Percentiles rank a stretch among this genome's conserved stretches.
These are phyloP conservation scores for Geranomyces variabilis DNA, from an alignment of 192 early-diverging fungal genomes.

Conservation along the genomic window DNA sequence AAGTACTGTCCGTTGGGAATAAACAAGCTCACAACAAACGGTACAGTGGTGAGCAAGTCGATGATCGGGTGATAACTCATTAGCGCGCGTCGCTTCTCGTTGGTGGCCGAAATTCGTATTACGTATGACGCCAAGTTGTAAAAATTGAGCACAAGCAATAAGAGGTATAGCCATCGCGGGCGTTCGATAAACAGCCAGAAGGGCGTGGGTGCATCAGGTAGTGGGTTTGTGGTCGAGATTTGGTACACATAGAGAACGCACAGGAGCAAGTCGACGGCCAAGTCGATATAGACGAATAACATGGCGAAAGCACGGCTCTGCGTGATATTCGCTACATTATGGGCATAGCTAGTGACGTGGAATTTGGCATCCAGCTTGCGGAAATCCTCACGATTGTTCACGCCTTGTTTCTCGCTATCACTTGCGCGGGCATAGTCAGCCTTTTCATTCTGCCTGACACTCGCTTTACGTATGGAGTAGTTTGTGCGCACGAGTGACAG, in stretches of 20 bases:
- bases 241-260: conserved; percentile 11
- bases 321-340: background rate
- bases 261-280: conserved; percentile 1
- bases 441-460: background rate
- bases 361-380: conserved; percentile 6
- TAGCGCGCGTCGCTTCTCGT: conserved; percentile 2
- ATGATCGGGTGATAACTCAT: background rate
- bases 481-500: conserved; percentile 17
- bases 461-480: conserved; percentile 7
- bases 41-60: conserved; percentile 16
- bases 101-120: background rate
- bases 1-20: conserved; percentile 6
- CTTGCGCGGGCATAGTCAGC: background rate
- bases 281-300: conserved; percentile 10
- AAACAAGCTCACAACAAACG: conserved; percentile 23
- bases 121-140: conserved; percentile 10
- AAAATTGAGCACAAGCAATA: background rate
- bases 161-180: background rate
- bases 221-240: conserved; percentile 5
- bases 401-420: background rate
- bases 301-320: conserved; percentile 4
- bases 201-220: background rate
- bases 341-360: background rate
- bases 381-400: background rate
- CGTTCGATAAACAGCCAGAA: conserved; percentile 19